Conservation (phyloP, 2,329 filamentous ascomycete species). For the Endocalyx cinctus region DNA sequence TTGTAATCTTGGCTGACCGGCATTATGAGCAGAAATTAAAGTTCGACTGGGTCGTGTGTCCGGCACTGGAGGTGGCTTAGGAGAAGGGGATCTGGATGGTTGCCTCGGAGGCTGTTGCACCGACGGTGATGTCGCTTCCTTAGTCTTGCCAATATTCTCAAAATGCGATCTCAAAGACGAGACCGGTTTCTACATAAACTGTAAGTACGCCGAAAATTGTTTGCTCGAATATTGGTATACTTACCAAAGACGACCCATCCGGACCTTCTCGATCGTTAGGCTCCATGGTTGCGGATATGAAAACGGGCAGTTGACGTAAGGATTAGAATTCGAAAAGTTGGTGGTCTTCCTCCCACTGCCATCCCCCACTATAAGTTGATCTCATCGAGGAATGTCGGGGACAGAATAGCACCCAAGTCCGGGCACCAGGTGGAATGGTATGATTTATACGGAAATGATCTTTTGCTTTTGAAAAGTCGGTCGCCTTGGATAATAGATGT, state of each 20-base stretch:
- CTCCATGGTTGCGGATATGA: constrained; percentile 36
- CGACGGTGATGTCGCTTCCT: constrained; percentile 30
- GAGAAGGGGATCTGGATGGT: constrained; percentile 28
- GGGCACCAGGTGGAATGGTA: too few species aligned
- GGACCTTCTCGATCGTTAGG: constrained; percentile 52
- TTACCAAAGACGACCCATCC: constrained; percentile 72
- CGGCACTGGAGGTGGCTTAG: constrained; percentile 27
- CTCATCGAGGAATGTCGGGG: too few species aligned
- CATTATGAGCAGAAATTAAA: constrained; percentile 18
- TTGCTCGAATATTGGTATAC: constrained; percentile 21
- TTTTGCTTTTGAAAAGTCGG: too few species aligned
- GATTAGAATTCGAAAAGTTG: too few species aligned
- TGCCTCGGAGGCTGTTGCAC: too few species aligned
- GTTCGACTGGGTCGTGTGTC: constrained; percentile 25
- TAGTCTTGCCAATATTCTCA: constrained; percentile 64
- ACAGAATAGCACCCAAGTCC: too few species aligned
- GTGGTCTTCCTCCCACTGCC: constrained; percentile 13
- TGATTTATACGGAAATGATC: too few species aligned
- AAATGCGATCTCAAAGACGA: constrained; percentile 78
- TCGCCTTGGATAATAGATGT: too few species aligned
- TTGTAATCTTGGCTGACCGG: constrained; percentile 21
- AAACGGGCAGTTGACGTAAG: too few species aligned
- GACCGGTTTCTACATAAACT: constrained; percentile 61
- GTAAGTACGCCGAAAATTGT: constrained; percentile 21
- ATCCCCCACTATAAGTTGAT: too few species aligned